Percentiles rank a stretch among this genome's conserved stretches.
These are phyloP conservation scores for Sphaerulina populicola DNA, from an alignment of 2,329 filamentous ascomycete genomes.

Conservation along the genomic window DNA sequence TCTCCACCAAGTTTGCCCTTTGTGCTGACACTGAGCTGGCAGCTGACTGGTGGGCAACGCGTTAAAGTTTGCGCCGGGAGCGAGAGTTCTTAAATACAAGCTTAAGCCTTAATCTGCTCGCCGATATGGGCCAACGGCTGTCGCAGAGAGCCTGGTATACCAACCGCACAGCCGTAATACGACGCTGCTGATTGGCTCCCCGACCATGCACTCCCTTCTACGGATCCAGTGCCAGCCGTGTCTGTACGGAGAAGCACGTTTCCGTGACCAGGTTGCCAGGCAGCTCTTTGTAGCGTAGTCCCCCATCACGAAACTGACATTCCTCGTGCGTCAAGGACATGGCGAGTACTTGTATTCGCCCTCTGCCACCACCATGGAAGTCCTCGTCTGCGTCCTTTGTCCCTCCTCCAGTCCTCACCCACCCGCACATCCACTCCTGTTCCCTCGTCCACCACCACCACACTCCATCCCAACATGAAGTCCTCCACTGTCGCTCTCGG, in stretches of 20 bases:
- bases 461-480: conserved; percentile 13
- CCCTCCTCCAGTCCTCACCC: neutral
- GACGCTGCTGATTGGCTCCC: neutral
- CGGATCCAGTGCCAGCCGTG: neutral
- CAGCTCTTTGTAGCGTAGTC: neutral
- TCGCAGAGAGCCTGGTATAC: neutral
- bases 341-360: conserved; percentile 11
- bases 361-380: neutral
- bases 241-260: neutral
- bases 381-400: neutral
- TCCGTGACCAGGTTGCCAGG: neutral
- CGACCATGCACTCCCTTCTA: neutral
- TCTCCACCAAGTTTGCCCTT: neutral
- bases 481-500: conserved; percentile 12
- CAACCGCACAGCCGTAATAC: conserved; percentile 5
- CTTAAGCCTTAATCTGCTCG: conserved; percentile 4
- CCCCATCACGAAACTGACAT: neutral
- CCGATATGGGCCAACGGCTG: neutral
- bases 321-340: neutral
- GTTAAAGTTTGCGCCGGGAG: conserved; percentile 1
- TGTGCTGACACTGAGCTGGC: neutral
- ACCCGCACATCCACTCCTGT: neutral
- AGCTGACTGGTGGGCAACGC: neutral
- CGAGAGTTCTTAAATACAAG: conserved; percentile 7
- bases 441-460: too few species aligned